These are phyloP conservation scores for Neurospora sp. DNA, from an alignment of 495 filamentous ascomycete genomes.

Conservation along the genomic window DNA sequence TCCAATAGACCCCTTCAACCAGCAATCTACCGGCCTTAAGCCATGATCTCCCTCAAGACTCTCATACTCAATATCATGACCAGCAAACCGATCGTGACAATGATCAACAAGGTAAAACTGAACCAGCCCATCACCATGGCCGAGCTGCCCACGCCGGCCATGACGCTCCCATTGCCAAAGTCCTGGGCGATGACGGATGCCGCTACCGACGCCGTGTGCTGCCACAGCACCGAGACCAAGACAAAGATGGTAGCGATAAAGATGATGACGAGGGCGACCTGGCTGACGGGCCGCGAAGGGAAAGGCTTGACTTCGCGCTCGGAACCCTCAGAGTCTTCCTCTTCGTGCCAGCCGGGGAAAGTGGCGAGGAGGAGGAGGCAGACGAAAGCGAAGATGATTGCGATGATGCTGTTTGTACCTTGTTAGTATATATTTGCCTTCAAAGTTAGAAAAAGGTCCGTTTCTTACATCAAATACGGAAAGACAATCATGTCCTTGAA, in stretches of 20 bases:
- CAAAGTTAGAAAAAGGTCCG: too few relatives aligned
- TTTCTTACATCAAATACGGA: slow-evolving; percentile 57
- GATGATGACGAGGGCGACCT: slow-evolving; percentile 67
- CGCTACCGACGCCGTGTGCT: slow-evolving; percentile 89
- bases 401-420: slow-evolving; percentile 51
- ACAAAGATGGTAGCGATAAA: slow-evolving; percentile 73
- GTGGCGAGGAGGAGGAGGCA: slow-evolving; percentile 66
- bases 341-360: slow-evolving; percentile 75
- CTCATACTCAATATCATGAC: slow-evolving; percentile 92
- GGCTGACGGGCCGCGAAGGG: slow-evolving; percentile 60
- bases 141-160: slow-evolving; percentile 76
- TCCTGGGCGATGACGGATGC: slow-evolving; percentile 89
- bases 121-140: slow-evolving; percentile 98
- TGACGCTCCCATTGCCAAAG: slow-evolving; percentile 86
- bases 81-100: slow-evolving; percentile 86
- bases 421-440: not conserved
- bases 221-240: slow-evolving; percentile 63
- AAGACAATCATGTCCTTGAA: slow-evolving; percentile 80
- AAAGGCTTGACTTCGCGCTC: slow-evolving; percentile 72
- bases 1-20: not conserved
- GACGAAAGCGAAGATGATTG: slow-evolving; percentile 71
- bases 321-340: slow-evolving; percentile 51
- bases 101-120: slow-evolving; percentile 80
- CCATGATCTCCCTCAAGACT: slow-evolving; percentile 45
- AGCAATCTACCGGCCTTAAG: slow-evolving; percentile 11